These are phyloP conservation scores for Cryphonectria japonica DNA, from an alignment of 2,329 filamentous ascomycete species.

Conservation along the genomic window DNA sequence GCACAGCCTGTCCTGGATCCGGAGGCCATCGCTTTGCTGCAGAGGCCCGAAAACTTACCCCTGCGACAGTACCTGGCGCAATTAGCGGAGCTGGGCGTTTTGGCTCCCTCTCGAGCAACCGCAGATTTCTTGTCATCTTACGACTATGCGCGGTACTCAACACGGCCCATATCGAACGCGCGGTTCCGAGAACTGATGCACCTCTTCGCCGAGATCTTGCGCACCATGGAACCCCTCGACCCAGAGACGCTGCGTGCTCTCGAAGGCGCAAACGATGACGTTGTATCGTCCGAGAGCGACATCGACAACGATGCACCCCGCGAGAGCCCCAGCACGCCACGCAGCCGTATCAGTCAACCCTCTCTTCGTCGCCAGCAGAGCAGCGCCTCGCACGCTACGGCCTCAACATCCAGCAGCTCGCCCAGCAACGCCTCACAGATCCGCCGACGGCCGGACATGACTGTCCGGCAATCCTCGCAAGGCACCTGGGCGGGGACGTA, in stretches of 20 bases:
- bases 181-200: slow-evolving; percentile 82
- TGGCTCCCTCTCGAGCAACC: slow-evolving; percentile 49
- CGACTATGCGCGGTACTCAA: slow-evolving; percentile 84
- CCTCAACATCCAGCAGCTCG: slow-evolving; percentile 22
- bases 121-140: slow-evolving; percentile 75
- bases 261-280: slow-evolving; percentile 36
- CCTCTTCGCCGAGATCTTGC: slow-evolving; percentile 79
- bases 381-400: slow-evolving; percentile 24
- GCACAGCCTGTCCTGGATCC: slow-evolving; percentile 58
- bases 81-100: slow-evolving; percentile 68
- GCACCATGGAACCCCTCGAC: slow-evolving; percentile 71
- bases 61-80: slow-evolving; percentile 79
- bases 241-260: slow-evolving; percentile 50
- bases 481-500: slow-evolving; percentile 49
- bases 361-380: slow-evolving; percentile 29
- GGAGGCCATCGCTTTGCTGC: slow-evolving; percentile 71
- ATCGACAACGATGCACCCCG: slow-evolving; percentile 52
- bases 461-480: slow-evolving; percentile 46
- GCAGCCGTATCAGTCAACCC: slow-evolving; percentile 29
- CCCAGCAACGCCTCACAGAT: slow-evolving; percentile 27
- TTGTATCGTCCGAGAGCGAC: slow-evolving; percentile 40
- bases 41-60: slow-evolving; percentile 71
- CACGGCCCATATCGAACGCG: slow-evolving; percentile 65
- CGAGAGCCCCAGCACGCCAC: slow-evolving; percentile 46
- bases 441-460: slow-evolving; percentile 34